Evolutionary conservation across 768 basidiomycete genomes (phyloP), one percentile per base, ranked within the genome.

Genomic region (Coprinellus aureogranulatus): DNA sequence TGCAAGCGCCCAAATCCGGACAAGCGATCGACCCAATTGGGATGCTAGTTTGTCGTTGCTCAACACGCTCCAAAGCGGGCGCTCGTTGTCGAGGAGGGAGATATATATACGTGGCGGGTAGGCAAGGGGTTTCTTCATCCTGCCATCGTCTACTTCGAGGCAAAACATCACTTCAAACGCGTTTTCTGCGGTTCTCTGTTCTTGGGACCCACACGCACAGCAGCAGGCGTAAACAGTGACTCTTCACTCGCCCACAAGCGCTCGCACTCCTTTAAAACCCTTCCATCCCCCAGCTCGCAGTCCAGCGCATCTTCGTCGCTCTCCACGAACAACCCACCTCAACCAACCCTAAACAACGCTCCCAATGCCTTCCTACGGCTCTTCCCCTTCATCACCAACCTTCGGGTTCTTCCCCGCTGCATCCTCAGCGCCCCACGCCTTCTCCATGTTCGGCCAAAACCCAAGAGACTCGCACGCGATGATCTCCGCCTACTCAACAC

Each of bases 351-450:
- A 27, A 25, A 39, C 57, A 40, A 59, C 53, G 63, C 64, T 42
- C 64, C 69, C 66, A 61, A 81, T 83, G 81, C 77, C 84, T 64
- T 78, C 76, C 18, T 78, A 74, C 68, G 78, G 75, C 71, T 67
- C 72, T 40, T 64, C 75, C 27, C 80, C 84, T 56, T 65, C 81
- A 28, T 84, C 85, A 2, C 84, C 85, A 57, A 77, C 78, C 3
- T 83, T 71, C 63, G 83, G 82, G 57, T 78, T 85, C 72, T 86
- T 87, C 75, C 85, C 85, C 31, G 68, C 76, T 16, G 79, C 78
- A 51, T 72, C 79, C 4, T 75, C 83, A 23, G 78, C 80, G 12
- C 84, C 85, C 53, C 82, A 85, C 55, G 80, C 84, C 12, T 86
- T 87, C 67, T 67, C 74, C 11, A 64, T 76, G 44, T 75, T 87